A percentile compares a stretch with the other conserved stretches of the same genome.
phyloP scores from a whole-genome alignment of 164 flowering plant species.

The Vitis labrusca region DNA sequence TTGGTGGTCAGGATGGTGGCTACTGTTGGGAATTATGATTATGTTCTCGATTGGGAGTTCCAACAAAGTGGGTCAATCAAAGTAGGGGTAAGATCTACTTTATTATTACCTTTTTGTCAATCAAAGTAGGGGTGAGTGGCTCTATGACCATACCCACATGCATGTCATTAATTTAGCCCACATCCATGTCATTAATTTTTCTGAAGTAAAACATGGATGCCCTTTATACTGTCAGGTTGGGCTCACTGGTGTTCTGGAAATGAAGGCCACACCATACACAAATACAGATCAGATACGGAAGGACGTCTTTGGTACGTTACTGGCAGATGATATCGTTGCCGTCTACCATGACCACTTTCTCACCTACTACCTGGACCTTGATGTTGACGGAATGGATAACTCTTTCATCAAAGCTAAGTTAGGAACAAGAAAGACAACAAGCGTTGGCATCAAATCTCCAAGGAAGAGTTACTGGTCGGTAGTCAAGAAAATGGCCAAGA shows the following conservation, averaged over 20 bases:
- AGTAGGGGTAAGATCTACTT: slow-evolving; percentile 40
- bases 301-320: slow-evolving; percentile 45
- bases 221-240: slow-evolving; percentile 43
- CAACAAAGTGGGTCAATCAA: slow-evolving; percentile 34
- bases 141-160: too few species aligned
- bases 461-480: slow-evolving; percentile 74
- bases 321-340: slow-evolving; percentile 55
- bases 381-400: slow-evolving; percentile 59
- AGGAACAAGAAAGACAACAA: slow-evolving; percentile 16
- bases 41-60: slow-evolving; percentile 45
- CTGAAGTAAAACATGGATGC: too few species aligned
- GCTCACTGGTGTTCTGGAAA: slow-evolving; percentile 52
- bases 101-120: background rate
- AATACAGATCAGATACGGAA: slow-evolving; percentile 36
- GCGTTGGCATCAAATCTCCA: slow-evolving; percentile 26
- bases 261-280: slow-evolving; percentile 51
- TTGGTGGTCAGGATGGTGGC: slow-evolving; percentile 45
- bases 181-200: too few species aligned
- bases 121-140: too few species aligned
- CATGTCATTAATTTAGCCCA: too few species aligned
- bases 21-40: slow-evolving; percentile 40
- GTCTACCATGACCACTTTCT: slow-evolving; percentile 70
- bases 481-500: slow-evolving; percentile 39
- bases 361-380: slow-evolving; percentile 69
- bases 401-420: slow-evolving; percentile 55